A percentile compares a stretch with the other conserved stretches of the same genome.
phyloP scores from a whole-genome alignment of 164 flowering plant genomes.

The Magnolia changhungtana region DNA sequence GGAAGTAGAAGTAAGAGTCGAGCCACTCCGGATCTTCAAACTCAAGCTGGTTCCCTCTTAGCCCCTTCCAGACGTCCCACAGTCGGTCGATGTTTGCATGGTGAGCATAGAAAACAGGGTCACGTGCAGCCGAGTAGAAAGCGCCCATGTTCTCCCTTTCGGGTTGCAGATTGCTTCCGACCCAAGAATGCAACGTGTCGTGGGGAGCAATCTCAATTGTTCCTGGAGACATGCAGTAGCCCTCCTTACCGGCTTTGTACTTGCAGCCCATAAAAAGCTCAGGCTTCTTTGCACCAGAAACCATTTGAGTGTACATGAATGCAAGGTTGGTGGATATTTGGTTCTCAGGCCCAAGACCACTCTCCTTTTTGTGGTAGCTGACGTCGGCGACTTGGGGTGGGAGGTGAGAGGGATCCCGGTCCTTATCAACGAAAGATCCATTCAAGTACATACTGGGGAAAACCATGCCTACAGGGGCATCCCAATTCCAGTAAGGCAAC shows the following conservation, averaged over 20 bases:
- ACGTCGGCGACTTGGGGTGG: conserved; percentile 1
- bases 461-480: conserved; percentile 3
- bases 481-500: conserved; percentile 16
- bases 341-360: neutral
- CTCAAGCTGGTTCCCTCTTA: neutral
- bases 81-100: conserved; percentile 14
- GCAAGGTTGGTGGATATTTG: neutral
- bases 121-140: conserved; percentile 13
- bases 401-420: conserved; percentile 9
- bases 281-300: conserved; percentile 4
- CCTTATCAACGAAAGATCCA: neutral
- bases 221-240: neutral
- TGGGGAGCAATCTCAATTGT: conserved; percentile 5
- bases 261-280: conserved; percentile 13
- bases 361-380: neutral
- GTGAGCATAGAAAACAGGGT: conserved; percentile 15
- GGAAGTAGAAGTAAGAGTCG: conserved; percentile 10
- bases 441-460: conserved; percentile 2
- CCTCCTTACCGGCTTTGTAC: conserved; percentile 1
- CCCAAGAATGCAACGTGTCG: conserved; percentile 10
- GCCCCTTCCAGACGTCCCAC: conserved; percentile 1
- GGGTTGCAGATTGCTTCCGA: conserved; percentile 2
- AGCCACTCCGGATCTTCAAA: conserved; percentile 9
- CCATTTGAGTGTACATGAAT: conserved; percentile 2
- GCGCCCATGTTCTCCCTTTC: conserved; percentile 12